phyloP scores from a whole-genome alignment of 768 basidiomycete genomes.

The Guyanaporus albipodus region DNA sequence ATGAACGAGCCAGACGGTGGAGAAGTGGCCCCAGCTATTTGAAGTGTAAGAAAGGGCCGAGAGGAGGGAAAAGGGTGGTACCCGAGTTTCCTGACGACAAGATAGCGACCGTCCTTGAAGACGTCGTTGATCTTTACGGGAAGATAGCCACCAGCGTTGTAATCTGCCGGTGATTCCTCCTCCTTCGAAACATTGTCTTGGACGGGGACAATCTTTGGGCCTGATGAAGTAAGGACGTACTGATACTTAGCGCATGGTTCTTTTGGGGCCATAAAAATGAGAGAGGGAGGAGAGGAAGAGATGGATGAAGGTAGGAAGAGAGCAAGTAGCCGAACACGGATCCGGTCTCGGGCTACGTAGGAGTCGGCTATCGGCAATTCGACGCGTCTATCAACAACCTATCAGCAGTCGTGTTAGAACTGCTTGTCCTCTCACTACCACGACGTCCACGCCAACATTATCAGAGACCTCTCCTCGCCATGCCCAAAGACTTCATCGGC shows the following conservation, averaged over 20 bases:
- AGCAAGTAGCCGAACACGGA: conserved; percentile 15
- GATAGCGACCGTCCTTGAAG: conserved; percentile 83
- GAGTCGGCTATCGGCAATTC: conserved; percentile 1
- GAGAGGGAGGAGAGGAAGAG: not conserved
- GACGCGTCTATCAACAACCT: not conserved
- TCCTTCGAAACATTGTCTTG: conserved; percentile 64
- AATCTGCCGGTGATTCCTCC: conserved; percentile 81
- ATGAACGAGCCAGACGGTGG: conserved; percentile 89
- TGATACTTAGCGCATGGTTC: conserved; percentile 68
- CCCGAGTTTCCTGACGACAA: conserved; percentile 88
- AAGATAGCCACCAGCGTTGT: conserved; percentile 79
- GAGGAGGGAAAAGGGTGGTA: conserved; percentile 29
- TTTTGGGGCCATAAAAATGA: conserved; percentile 58
- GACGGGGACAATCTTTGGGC: conserved; percentile 69
- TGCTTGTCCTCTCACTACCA: no score
- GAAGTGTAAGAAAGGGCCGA: conserved; percentile 7
- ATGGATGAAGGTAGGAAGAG: not conserved
- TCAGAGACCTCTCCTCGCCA: not conserved
- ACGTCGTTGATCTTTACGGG: conserved; percentile 76
- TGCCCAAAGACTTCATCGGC: conserved; percentile 55
- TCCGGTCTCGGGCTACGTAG: conserved; percentile 18
- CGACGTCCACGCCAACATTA: not conserved
- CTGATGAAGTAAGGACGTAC: conserved; percentile 64
- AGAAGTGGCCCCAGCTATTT: conserved; percentile 89
- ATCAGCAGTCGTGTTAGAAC: no score